These are phyloP conservation scores for Porphyrellus sp. DNA, from an alignment of 1,284 basidiomycete species.

Conservation along the genomic window DNA sequence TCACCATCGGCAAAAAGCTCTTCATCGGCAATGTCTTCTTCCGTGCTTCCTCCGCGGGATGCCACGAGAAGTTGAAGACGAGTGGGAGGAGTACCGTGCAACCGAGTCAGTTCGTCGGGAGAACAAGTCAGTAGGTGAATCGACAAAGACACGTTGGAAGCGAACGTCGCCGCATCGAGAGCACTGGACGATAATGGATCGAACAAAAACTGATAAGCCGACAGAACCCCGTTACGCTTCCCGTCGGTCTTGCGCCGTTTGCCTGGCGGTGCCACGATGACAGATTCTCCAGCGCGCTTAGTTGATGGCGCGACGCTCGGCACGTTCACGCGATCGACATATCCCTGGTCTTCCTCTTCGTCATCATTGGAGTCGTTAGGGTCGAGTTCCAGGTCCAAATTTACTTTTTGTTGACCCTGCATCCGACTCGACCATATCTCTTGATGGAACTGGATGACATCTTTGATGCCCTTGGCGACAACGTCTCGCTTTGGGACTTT, in stretches of 20 bases:
- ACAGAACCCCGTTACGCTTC: slow-evolving; percentile 39
- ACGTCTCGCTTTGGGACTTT: slow-evolving; percentile 57
- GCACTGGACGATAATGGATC: slow-evolving; percentile 41
- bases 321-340: slow-evolving; percentile 15
- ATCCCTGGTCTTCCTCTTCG: slow-evolving; percentile 34
- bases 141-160: slow-evolving; percentile 26
- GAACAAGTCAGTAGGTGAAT: slow-evolving; percentile 55
- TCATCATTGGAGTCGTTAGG: slow-evolving; percentile 28
- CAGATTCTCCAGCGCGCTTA: background rate
- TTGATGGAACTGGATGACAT: slow-evolving; percentile 65
- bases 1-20: slow-evolving; percentile 46
- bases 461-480: slow-evolving; percentile 62
- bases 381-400: slow-evolving; percentile 40
- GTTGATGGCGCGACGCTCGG: slow-evolving; percentile 8
- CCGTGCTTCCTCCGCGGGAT: slow-evolving; percentile 47
- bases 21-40: slow-evolving; percentile 38
- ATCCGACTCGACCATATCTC: slow-evolving; percentile 50
- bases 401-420: slow-evolving; percentile 34
- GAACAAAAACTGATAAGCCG: slow-evolving; percentile 54
- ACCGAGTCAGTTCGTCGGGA: slow-evolving; percentile 23
- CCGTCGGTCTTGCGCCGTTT: slow-evolving; percentile 41
- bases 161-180: slow-evolving; percentile 6
- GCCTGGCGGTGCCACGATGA: slow-evolving; percentile 17
- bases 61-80: slow-evolving; percentile 59
- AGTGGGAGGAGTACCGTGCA: slow-evolving; percentile 41